Percentiles rank a stretch among this genome's conserved stretches.
phyloP scores from a whole-genome alignment of 345 rosid genomes.

The Trapa bicornis region DNA sequence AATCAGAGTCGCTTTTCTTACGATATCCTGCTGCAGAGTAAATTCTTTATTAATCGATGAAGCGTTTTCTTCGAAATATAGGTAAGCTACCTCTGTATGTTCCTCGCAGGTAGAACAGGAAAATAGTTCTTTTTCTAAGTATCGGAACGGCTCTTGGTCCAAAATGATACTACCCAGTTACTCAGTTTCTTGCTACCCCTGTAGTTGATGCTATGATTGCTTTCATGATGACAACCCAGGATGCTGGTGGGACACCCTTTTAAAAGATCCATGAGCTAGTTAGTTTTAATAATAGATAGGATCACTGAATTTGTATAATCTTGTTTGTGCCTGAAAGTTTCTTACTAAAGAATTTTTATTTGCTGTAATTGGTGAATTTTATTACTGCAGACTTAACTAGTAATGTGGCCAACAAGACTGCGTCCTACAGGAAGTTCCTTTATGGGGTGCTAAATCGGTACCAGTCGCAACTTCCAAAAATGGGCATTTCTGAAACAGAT shows the following conservation, averaged over 20 bases:
- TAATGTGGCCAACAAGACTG: slow-evolving; percentile 19
- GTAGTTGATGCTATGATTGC: not conserved
- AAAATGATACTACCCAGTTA: not conserved
- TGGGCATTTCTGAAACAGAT: slow-evolving; percentile 16
- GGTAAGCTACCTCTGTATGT: slow-evolving; percentile 5
- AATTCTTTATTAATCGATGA: slow-evolving; percentile 10
- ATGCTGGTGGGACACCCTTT: not conserved
- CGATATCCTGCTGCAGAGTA: not conserved
- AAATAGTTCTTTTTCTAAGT: not conserved
- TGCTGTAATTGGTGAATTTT: not conserved
- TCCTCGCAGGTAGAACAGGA: not conserved
- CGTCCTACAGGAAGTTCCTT: slow-evolving; percentile 22
- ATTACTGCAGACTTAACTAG: slow-evolving; percentile 15
- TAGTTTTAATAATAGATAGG: not conserved
- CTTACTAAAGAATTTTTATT: not conserved
- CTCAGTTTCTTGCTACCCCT: not conserved
- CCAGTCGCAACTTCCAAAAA: slow-evolving; percentile 32
- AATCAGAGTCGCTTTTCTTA: not conserved
- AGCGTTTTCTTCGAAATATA: slow-evolving; percentile 11
- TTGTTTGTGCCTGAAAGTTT: not conserved
- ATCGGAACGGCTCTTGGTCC: not conserved
- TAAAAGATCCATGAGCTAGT: not conserved
- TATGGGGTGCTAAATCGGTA: slow-evolving; percentile 30
- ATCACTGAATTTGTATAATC: not conserved
- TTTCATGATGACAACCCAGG: not conserved